Conservation (phyloP, 2,329 filamentous ascomycete species). For the Arthrobotrys sinensis region DNA sequence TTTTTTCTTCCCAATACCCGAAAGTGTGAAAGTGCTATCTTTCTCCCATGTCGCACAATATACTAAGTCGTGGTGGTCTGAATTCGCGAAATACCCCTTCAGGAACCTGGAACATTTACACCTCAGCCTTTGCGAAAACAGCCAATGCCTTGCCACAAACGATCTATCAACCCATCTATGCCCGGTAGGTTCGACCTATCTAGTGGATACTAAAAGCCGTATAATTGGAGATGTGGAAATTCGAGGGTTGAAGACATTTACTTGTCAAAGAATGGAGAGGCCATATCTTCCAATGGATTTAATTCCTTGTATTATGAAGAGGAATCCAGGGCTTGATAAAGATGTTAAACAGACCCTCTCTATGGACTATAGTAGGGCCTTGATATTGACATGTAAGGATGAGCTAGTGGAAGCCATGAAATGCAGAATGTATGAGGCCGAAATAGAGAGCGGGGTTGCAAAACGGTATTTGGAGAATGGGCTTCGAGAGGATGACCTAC, state of each 20-base stretch:
- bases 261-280: background rate
- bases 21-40: slow-evolving; percentile 1
- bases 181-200: background rate
- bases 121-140: background rate
- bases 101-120: slow-evolving; percentile 1
- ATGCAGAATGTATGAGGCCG: background rate
- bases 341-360: background rate
- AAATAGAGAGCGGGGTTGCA: background rate
- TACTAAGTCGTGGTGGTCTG: background rate
- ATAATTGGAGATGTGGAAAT: background rate
- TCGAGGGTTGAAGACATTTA: background rate
- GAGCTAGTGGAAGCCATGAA: background rate
- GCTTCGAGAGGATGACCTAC: background rate
- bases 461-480: background rate
- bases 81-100: slow-evolving; percentile 9
- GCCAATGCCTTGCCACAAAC: background rate
- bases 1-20: slow-evolving; percentile 1
- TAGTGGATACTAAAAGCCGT: too few species aligned
- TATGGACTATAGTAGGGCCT: background rate
- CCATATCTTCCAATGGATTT: slow-evolving; percentile 8
- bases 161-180: background rate
- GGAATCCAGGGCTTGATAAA: background rate
- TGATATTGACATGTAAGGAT: background rate
- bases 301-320: background rate
- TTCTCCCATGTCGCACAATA: background rate